Percentiles rank a stretch among this genome's conserved stretches.
Evolutionary conservation across 2,329 filamentous ascomycete genomes (phyloP).

Genomic region (Daldinia sp.): DNA sequence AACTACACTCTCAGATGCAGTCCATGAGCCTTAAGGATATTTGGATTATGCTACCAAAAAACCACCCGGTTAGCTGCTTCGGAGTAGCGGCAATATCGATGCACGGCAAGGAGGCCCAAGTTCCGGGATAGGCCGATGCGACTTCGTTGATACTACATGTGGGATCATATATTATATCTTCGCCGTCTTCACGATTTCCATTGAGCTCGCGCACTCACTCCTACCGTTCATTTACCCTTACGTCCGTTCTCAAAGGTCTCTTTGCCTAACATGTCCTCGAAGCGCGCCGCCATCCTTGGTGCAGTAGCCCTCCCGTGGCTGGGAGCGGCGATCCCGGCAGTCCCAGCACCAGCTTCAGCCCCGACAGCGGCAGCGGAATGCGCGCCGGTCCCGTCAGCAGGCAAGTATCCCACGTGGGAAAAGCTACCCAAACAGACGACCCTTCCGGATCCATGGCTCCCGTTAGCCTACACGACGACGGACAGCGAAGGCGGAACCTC

Average conservation of each 20-base stretch:
- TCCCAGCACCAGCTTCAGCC: conserved; percentile 18
- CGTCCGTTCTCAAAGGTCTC: neutral
- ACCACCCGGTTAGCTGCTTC: conserved; percentile 37
- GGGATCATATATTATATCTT: conserved; percentile 32
- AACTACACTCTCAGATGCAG: neutral
- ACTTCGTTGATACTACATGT: conserved; percentile 28
- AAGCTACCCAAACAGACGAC: conserved; percentile 54
- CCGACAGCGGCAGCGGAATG: conserved; percentile 35
- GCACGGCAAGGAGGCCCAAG: conserved; percentile 40
- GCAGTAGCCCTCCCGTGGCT: conserved; percentile 21
- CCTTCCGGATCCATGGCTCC: conserved; percentile 60
- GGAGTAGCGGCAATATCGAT: conserved; percentile 40
- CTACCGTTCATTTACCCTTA: neutral
- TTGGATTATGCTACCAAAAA: conserved; percentile 23
- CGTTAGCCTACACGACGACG: conserved; percentile 54
- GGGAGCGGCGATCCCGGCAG: conserved; percentile 28
- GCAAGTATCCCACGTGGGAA: conserved; percentile 53
- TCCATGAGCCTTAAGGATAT: conserved; percentile 17
- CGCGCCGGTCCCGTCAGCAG: conserved; percentile 44
- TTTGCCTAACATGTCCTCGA: conserved; percentile 29
- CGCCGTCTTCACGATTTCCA: neutral
- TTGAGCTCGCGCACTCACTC: neutral
- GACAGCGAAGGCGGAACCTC: conserved; percentile 52
- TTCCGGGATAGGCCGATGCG: conserved; percentile 38
- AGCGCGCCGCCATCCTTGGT: conserved; percentile 25